Evolutionary conservation across 805 yeast genomes (phyloP), one percentile per base, ranked within the genome.

Genomic region (Candida sakaeoensis): DNA sequence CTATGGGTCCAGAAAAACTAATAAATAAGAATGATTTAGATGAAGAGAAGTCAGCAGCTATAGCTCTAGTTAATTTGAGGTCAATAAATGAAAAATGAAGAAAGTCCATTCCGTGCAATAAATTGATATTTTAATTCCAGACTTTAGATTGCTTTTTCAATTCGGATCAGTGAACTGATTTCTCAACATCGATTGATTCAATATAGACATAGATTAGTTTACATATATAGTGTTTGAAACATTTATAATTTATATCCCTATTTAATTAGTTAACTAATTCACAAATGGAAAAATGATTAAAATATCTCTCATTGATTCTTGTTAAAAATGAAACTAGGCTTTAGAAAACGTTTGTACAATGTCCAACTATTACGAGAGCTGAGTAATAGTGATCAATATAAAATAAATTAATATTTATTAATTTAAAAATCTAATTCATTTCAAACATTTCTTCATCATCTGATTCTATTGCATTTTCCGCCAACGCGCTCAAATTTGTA

Each of bases 1-100:
- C 88, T 0, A 82, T 90, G 39, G 97, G 97, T 1, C 89, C 96
- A 0, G 82, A 76, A 27, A 67, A 77, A 31, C 65, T 88, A 41
- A 65, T 85, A 28, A 28, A 44, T 17, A 17, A 12, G 12, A 21
- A 28, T 37, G 29, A 31, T 24, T 28, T 31, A 13, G 60, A 54
- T 25, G 71, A 65, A 36, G 79, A 76, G 54, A 75, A 75, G 41
- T 53, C 58, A 10, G 87, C 87, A 2, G 82, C 81, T 3, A 70
- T 72, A 48, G 86, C 85, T 3, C 67, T 80, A 48, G 84, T 80
- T n/a, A 79, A 77, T 52, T 63, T 80, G 57, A 74, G 63, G 68
- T 36, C 44, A 15, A 28, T 28, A 10, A 28, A 15, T 28, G 32
- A 28, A 28, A 28, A 28, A 28, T 28, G 23, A 39, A 35, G 17